Evolutionary conservation across 805 yeast species (phyloP).

Genomic region (Priceomyces melissophilus): DNA sequence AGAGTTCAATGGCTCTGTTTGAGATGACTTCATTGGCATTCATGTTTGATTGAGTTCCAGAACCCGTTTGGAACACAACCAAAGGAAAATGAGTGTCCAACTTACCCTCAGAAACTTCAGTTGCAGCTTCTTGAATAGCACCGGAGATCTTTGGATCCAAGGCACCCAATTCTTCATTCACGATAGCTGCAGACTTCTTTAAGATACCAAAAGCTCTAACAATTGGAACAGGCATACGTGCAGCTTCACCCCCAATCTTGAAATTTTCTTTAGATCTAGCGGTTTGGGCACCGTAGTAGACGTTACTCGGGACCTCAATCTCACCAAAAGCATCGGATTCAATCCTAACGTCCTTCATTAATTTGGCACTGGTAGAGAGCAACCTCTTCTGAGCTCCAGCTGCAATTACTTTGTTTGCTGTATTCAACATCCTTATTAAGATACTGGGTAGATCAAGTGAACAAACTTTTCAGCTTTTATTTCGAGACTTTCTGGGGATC

Average conservation of each 20-base stretch:
- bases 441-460: background rate
- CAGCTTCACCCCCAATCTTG: slow-evolving; percentile 91
- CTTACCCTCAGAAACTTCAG: slow-evolving; percentile 91
- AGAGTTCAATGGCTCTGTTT: slow-evolving; percentile 93
- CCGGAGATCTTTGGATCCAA: slow-evolving; percentile 79
- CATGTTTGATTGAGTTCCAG: slow-evolving; percentile 99
- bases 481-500: too few relatives aligned
- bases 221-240: slow-evolving; percentile 87
- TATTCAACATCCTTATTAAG: slow-evolving; percentile 25
- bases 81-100: slow-evolving; percentile 93
- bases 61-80: slow-evolving; percentile 98
- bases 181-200: slow-evolving; percentile 93
- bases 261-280: slow-evolving; percentile 90
- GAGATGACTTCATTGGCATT: slow-evolving; percentile 98
- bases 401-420: slow-evolving; percentile 13
- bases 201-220: slow-evolving; percentile 89
- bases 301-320: slow-evolving; percentile 80
- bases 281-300: slow-evolving; percentile 99
- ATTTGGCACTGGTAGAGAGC: slow-evolving; percentile 25
- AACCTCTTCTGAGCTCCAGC: slow-evolving; percentile 18
- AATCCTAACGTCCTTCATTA: slow-evolving; percentile 46
- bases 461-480: too few relatives aligned
- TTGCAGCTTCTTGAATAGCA: slow-evolving; percentile 91
- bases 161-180: slow-evolving; percentile 73
- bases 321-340: slow-evolving; percentile 98